These are phyloP conservation scores for Chaetoceros muelleri DNA, from an alignment of 108 stramenopile genomes.

Conservation along the genomic window DNA sequence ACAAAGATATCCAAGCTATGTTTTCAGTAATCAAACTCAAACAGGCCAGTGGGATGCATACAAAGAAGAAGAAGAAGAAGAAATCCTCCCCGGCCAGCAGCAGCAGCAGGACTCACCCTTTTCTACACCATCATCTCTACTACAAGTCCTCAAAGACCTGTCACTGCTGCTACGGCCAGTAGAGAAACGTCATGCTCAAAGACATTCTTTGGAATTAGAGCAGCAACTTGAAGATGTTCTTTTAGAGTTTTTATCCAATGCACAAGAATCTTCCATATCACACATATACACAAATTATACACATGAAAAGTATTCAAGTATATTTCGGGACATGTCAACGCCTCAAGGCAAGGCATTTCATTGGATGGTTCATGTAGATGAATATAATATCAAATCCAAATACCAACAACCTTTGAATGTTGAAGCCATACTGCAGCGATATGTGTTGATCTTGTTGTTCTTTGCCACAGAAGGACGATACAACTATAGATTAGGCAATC, in stretches of 20 bases:
- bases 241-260: neutral
- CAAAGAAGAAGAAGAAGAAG: too few relatives aligned
- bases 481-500: constrained; percentile 5
- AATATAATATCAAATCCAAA: constrained; percentile 7
- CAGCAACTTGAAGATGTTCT: neutral
- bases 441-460: constrained; percentile 19
- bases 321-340: constrained; percentile 19
- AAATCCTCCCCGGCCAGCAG: too few relatives aligned
- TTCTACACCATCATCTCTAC: neutral
- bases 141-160: neutral
- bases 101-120: too few relatives aligned
- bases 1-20: too few relatives aligned
- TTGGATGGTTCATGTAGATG: constrained; percentile 22
- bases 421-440: constrained; percentile 16
- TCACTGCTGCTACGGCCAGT: neutral
- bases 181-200: neutral
- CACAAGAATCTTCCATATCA: neutral
- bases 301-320: neutral
- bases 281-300: neutral
- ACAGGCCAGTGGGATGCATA: too few relatives aligned
- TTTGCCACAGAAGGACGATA: constrained; percentile 24
- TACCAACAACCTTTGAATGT: constrained; percentile 6
- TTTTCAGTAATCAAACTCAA: too few relatives aligned
- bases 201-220: neutral
- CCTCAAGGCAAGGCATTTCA: constrained; percentile 28